Evolutionary conservation across 129 eudicot genomes (phyloP), one percentile per base, ranked within the genome.

Genomic region (Solidago caesia): DNA sequence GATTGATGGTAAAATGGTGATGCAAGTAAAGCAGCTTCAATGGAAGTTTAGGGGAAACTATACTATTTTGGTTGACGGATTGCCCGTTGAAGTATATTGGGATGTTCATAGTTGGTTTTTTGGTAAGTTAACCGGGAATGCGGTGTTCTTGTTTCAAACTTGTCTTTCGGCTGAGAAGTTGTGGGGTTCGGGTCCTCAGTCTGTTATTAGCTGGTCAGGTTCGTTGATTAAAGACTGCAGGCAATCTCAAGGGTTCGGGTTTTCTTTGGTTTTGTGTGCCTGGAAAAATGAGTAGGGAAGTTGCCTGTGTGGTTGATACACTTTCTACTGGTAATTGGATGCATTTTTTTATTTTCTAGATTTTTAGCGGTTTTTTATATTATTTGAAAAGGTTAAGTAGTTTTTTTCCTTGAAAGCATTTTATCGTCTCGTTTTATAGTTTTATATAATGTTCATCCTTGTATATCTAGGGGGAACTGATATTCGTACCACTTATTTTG

Each of bases 21-120:
- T 90, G 88, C 82, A 84, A 55, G 91, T 90, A 61, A 80, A 82
- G 76, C 70, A 75, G 16, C 87, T 90, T 12, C 71, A 80, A 16
- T 90, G 96, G 96, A 90, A 90, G 49, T 90, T 90, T 46, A 64
- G 96, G 70, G 96, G 96, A 0, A 90, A 90, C 44, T 74, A 82
- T 7, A 87, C 86, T 1, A 80, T 90, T 51, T 72, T 84, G 80
- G 86, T 87, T 15, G 96, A 90, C 72, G 93, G 96, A 16, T 57
- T 87, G 16, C 85, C 91, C 8, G 91, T 90, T n/a, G 91, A 90
- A 46, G 93, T 90, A 27, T 87, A 83, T 55, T 90, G 96, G 96
- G 96, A 90, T 78, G 96, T 90, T 72, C 77, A 87, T 70, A 75
- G 74, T 59, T 90, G 96, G 96, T 83, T 90, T 13, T 85, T 82